These are phyloP conservation scores for Aspergillus sojae DNA, from an alignment of 2,329 filamentous ascomycete species.

Conservation along the genomic window DNA sequence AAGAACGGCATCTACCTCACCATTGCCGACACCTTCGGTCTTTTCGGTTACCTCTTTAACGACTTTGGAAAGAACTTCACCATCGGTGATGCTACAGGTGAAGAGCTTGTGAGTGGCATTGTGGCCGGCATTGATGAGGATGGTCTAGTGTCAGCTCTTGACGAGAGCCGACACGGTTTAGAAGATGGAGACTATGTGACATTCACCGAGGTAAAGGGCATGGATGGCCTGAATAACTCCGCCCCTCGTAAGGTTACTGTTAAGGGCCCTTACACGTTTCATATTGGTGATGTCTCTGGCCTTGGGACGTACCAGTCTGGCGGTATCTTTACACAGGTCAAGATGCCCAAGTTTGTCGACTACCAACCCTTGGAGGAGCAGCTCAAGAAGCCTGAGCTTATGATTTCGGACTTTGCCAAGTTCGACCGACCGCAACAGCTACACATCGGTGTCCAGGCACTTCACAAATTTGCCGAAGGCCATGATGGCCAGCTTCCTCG, in stretches of 20 bases:
- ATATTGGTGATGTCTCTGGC: constrained; percentile 87
- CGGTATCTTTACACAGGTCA: constrained; percentile 91
- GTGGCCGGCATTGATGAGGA: constrained; percentile 87
- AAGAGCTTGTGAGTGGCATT: constrained; percentile 84
- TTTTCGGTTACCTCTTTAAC: constrained; percentile 95
- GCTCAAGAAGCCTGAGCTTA: constrained; percentile 81
- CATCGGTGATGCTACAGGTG: constrained; percentile 84
- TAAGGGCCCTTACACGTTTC: constrained; percentile 96
- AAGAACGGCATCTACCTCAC: constrained; percentile 89
- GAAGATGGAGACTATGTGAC: constrained; percentile 97
- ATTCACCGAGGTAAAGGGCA: constrained; percentile 88
- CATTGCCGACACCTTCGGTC: constrained; percentile 83
- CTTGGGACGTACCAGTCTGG: constrained; percentile 86
- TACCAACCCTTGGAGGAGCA: constrained; percentile 81
- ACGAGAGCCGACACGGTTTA: constrained; percentile 91
- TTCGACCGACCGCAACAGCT: constrained; percentile 93
- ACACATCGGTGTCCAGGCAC: constrained; percentile 87
- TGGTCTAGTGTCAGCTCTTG: constrained; percentile 86
- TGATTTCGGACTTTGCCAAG: constrained; percentile 96
- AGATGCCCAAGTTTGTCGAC: constrained; percentile 93
- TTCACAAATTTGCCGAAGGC: constrained; percentile 79
- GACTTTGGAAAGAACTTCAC: constrained; percentile 96
- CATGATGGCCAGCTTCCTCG: constrained; percentile 73
- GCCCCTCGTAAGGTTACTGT: constrained; percentile 89
- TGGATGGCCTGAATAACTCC: constrained; percentile 82